Evolutionary conservation across 306 rosid genomes (phyloP), one percentile per base, ranked within the genome.

Genomic region (Gastrolobium bilobum): DNA sequence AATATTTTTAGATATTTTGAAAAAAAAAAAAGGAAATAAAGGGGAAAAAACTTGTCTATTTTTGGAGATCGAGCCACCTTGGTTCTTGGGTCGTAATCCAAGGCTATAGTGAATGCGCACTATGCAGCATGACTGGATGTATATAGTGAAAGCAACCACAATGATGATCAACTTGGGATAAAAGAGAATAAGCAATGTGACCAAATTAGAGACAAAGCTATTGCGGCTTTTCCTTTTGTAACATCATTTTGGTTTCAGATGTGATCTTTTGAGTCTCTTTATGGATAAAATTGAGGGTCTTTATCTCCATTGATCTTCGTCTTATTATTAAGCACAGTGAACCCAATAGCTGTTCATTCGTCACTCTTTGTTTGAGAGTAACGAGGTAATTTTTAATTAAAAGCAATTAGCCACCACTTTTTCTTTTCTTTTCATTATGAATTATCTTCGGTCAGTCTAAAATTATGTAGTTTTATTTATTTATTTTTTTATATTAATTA

Each of bases 21-120:
- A 7, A 31, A 62, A 26, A 34, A 35, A n/a, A n/a, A n/a, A n/a
- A n/a, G 10, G 40, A 61, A 26, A 29, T 30, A 58, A 56, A 33
- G 2, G 56, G 44, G 56, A 4, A 1, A 3, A 0, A 0, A 10
- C 0, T 15, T 70, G 4, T 46, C 57, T 30, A 50, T 58, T 72
- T 71, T 44, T 2, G 48, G 40, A 35, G 71, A n/a, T n/a, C n/a
- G n/a, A 54, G 76, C 31, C 70, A 52, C 37, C 14, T 62, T 68
- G 72, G 39, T 65, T 38, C 29, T 33, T 29, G 71, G 40, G 78
- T 37, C 67, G 54, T 73, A 68, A 66, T 61, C 68, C 68, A 14
- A 47, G 52, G 57, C 30, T 69, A 82, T 81, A 56, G 85, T 61
- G 59, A 85, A 68, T 79, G 78, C 58, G 77, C 84, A 87, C 76